Percentiles rank a stretch among this genome's conserved stretches.
Evolutionary conservation across 1,284 basidiomycete species (phyloP).

Genomic region (Microbotryum silenes-acaulis): DNA sequence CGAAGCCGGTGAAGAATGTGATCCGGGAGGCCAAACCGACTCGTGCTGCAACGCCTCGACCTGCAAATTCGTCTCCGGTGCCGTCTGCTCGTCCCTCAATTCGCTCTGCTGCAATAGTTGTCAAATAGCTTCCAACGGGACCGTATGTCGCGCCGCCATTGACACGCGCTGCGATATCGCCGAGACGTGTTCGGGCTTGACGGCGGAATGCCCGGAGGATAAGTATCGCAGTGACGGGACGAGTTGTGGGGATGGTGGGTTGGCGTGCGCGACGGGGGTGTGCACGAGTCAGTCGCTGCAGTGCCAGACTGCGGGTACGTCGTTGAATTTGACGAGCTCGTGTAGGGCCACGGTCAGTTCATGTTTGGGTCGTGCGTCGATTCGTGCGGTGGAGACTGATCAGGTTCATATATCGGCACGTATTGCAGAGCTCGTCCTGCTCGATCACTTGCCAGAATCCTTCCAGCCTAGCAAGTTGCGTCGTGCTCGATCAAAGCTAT

Average conservation of each 20-base stretch:
- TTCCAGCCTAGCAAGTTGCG: constrained; percentile 48
- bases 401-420: too few species aligned
- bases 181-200: constrained; percentile 73
- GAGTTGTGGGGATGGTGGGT: constrained; percentile 57
- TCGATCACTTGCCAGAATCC: constrained; percentile 12
- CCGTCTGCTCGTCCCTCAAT: constrained; percentile 72
- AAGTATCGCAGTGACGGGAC: constrained; percentile 51
- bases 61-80: constrained; percentile 65
- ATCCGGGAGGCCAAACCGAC: constrained; percentile 64
- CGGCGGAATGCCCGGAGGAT: constrained; percentile 65
- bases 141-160: constrained; percentile 62
- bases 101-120: constrained; percentile 72
- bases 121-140: constrained; percentile 54
- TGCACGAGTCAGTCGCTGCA: constrained; percentile 73
- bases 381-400: too few species aligned
- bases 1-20: constrained; percentile 70
- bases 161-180: constrained; percentile 63
- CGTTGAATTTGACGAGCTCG: constrained; percentile 57
- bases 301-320: constrained; percentile 62
- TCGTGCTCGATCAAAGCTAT: constrained; percentile 65
- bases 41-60: constrained; percentile 66
- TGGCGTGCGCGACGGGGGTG: constrained; percentile 69
- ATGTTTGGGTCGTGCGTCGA: too few species aligned
- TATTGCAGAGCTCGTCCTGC: neutral
- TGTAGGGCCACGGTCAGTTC: constrained; percentile 47